Conservation (phyloP, 2,329 filamentous ascomycete genomes). For the Monilinia vaccinii-corymbosi region DNA sequence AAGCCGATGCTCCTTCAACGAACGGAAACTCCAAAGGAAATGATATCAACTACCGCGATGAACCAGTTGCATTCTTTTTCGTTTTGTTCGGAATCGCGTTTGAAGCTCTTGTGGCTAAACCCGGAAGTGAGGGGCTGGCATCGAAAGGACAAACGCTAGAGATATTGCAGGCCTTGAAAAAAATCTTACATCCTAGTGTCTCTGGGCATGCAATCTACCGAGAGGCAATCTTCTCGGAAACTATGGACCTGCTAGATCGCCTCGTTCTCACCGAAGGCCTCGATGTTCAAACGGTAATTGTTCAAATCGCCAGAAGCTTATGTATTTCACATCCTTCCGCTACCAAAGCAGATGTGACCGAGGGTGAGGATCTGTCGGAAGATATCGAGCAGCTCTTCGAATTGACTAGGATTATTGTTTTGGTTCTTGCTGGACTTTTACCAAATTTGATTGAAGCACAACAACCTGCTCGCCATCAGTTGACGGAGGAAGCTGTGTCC, state of each 20-base stretch:
- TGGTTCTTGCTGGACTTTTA: conserved; percentile 79
- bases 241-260: conserved; percentile 89
- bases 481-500: conserved; percentile 78
- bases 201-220: conserved; percentile 95
- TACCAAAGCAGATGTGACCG: conserved; percentile 53
- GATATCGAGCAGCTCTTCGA: conserved; percentile 98
- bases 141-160: conserved; percentile 74
- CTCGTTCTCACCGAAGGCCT: conserved; percentile 85
- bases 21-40: conserved; percentile 49
- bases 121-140: conserved; percentile 56
- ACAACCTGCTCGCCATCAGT: conserved; percentile 58
- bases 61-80: conserved; percentile 98
- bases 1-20: conserved; percentile 34
- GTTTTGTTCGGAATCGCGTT: conserved; percentile 95
- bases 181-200: conserved; percentile 88
- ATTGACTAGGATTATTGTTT: conserved; percentile 87
- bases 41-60: conserved; percentile 95
- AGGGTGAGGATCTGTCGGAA: conserved; percentile 77
- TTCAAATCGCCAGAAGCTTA: conserved; percentile 84
- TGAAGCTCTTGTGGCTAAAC: conserved; percentile 81
- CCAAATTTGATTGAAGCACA: conserved; percentile 65
- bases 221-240: conserved; percentile 91
- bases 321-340: conserved; percentile 90
- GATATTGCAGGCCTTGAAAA: conserved; percentile 84
- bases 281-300: conserved; percentile 83